phyloP scores from a whole-genome alignment of 2,329 filamentous ascomycete genomes.

The Talaromyces verruculosus region DNA sequence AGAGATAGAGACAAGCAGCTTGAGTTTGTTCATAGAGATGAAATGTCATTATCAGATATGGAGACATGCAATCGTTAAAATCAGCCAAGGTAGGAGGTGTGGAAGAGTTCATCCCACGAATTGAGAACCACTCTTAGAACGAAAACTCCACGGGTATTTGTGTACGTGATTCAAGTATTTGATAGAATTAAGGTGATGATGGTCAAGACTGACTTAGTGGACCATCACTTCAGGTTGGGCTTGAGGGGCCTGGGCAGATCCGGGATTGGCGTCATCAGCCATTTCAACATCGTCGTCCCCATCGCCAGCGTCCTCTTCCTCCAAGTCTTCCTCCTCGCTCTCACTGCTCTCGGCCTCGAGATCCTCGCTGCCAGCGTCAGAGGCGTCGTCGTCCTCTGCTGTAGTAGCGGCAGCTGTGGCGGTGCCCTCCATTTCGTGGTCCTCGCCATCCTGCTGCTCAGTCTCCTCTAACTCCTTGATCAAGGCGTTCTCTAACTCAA shows the following conservation, averaged over 20 bases:
- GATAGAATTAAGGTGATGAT: conserved; percentile 4
- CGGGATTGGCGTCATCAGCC: conserved; percentile 52
- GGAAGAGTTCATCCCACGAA: conserved; percentile 5
- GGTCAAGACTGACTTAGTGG: conserved; percentile 35
- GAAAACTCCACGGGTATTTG: conserved; percentile 19
- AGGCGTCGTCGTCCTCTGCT: conserved; percentile 59
- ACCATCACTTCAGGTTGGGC: conserved; percentile 49
- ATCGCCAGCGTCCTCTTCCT: conserved; percentile 60
- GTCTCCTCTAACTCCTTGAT: conserved; percentile 53
- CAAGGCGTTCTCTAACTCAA: conserved; percentile 66
- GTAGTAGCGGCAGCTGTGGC: conserved; percentile 53
- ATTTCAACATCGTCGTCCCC: conserved; percentile 59
- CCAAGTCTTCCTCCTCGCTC: conserved; percentile 67
- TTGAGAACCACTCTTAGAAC: conserved; percentile 9
- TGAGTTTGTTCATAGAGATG: conserved; percentile 1
- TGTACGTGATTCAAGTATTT: conserved; percentile 17
- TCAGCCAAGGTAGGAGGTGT: neutral
- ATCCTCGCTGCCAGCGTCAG: conserved; percentile 75
- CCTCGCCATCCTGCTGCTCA: conserved; percentile 58
- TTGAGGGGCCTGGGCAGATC: conserved; percentile 31
- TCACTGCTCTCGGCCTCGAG: conserved; percentile 75
- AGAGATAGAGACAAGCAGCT: neutral
- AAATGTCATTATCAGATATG: conserved; percentile 19
- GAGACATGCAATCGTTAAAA: conserved; percentile 20
- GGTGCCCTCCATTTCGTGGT: conserved; percentile 72